Evolutionary conservation across 371 early-diverging fungal species (phyloP).

Genomic region (Mucor racemosus): DNA sequence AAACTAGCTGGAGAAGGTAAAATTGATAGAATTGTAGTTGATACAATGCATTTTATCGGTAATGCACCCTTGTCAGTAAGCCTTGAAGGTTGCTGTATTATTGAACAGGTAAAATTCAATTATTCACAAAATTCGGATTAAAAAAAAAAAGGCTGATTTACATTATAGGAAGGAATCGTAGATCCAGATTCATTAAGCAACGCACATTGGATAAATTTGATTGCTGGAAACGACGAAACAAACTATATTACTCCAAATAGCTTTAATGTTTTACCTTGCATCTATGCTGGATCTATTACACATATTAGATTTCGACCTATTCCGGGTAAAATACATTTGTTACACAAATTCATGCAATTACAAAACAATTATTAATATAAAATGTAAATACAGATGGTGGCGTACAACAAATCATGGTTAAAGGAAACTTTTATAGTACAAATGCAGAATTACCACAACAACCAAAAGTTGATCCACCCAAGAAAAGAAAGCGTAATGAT

Average conservation of each 20-base stretch:
- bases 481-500: background rate
- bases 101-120: background rate
- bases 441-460: background rate
- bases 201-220: background rate
- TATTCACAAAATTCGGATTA: background rate
- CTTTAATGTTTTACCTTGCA: background rate
- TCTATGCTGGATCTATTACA: background rate
- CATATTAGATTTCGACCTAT: conserved; percentile 10
- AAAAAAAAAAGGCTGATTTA: too few species aligned
- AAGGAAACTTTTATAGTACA: background rate
- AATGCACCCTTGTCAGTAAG: background rate
- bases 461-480: background rate
- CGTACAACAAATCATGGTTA: conserved; percentile 2
- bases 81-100: conserved; percentile 1
- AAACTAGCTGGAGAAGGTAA: background rate
- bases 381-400: conserved; percentile 2
- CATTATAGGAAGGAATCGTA: background rate
- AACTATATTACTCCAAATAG: conserved; percentile 1
- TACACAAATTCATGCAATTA: background rate
- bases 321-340: background rate
- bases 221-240: background rate
- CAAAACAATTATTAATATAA: background rate
- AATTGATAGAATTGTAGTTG: conserved; percentile 5
- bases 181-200: background rate
- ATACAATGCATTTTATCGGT: conserved; percentile 13